phyloP scores from a whole-genome alignment of 495 filamentous ascomycete genomes.

The Lasiosphaeria hispida region DNA sequence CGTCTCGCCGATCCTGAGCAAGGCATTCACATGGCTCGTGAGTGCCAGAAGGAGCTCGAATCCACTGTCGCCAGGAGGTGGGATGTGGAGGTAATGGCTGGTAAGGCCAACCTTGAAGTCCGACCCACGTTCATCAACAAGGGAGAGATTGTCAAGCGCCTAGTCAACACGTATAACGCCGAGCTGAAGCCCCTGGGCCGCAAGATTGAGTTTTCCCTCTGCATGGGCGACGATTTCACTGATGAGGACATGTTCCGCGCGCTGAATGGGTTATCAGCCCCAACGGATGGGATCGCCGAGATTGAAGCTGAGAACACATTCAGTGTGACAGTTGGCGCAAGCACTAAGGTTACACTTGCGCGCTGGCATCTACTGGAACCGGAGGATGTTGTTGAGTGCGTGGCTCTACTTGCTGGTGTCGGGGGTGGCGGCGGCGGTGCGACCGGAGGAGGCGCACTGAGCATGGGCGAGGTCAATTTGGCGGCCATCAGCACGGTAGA shows the following conservation, averaged over 20 bases:
- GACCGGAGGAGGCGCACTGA: constrained; percentile 25
- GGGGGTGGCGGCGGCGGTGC: constrained; percentile 44
- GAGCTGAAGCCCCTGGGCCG: constrained; percentile 27
- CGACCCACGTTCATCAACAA: constrained; percentile 96
- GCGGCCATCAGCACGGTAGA: constrained; percentile 44
- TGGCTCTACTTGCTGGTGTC: constrained; percentile 64
- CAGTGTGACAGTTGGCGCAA: constrained; percentile 82
- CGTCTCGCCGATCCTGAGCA: constrained; percentile 83
- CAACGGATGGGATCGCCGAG: constrained; percentile 43
- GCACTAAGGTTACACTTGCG: constrained; percentile 81
- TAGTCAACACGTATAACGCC: constrained; percentile 64
- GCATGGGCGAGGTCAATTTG: constrained; percentile 46
- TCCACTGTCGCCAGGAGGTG: constrained; percentile 68
- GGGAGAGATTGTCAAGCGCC: constrained; percentile 79
- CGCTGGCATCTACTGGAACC: constrained; percentile 86
- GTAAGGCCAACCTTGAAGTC: constrained; percentile 96
- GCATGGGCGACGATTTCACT: constrained; percentile 91
- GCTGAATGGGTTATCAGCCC: constrained; percentile 51
- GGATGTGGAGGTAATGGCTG: constrained; percentile 91
- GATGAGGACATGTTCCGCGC: constrained; percentile 88
- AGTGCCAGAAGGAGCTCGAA: constrained; percentile 75
- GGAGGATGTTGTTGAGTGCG: constrained; percentile 75
- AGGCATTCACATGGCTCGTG: constrained; percentile 67
- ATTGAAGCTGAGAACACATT: constrained; percentile 63
- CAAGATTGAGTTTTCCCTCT: constrained; percentile 77